A percentile compares a stretch with the other conserved stretches of the same genome.
phyloP scores from a whole-genome alignment of 306 rosid genomes.

The Castanopsis chinensis region DNA sequence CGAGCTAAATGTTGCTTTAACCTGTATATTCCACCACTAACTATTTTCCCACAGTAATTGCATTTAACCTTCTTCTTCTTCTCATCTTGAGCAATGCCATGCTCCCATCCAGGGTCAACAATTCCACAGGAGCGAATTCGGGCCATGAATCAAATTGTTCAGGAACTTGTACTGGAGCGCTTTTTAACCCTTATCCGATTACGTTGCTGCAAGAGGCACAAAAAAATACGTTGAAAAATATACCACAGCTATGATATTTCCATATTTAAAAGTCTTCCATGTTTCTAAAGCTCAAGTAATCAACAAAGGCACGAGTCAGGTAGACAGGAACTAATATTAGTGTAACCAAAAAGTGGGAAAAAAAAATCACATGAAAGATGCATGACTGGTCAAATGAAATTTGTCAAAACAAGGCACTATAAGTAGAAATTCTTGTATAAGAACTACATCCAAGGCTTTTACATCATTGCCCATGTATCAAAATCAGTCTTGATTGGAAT shows the following conservation, averaged over 20 bases:
- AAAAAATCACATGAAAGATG: neutral
- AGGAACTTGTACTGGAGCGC: slow-evolving; percentile 22
- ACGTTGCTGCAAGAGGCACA: slow-evolving; percentile 13
- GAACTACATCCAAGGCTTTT: neutral
- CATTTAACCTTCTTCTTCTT: slow-evolving; percentile 95
- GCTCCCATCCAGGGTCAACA: slow-evolving; percentile 98
- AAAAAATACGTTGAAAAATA: neutral
- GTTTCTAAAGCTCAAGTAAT: slow-evolving; percentile 5
- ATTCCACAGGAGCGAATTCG: slow-evolving; percentile 77
- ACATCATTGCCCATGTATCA: neutral
- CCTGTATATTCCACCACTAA: slow-evolving; percentile 95
- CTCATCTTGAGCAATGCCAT: slow-evolving; percentile 92
- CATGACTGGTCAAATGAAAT: neutral
- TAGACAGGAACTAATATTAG: neutral
- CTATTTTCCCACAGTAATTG: slow-evolving; percentile 95
- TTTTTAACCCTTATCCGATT: slow-evolving; percentile 20
- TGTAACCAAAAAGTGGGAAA: neutral
- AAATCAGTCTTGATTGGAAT: neutral
- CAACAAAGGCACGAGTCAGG: neutral
- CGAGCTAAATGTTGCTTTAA: slow-evolving; percentile 97
- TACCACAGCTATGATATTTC: slow-evolving; percentile 14
- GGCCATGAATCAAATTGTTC: slow-evolving; percentile 42
- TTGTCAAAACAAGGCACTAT: neutral
- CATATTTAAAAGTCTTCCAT: slow-evolving; percentile 24
- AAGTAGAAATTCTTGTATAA: neutral